phyloP scores from a whole-genome alignment of 345 rosid species.

The Pugionium cornutum region DNA sequence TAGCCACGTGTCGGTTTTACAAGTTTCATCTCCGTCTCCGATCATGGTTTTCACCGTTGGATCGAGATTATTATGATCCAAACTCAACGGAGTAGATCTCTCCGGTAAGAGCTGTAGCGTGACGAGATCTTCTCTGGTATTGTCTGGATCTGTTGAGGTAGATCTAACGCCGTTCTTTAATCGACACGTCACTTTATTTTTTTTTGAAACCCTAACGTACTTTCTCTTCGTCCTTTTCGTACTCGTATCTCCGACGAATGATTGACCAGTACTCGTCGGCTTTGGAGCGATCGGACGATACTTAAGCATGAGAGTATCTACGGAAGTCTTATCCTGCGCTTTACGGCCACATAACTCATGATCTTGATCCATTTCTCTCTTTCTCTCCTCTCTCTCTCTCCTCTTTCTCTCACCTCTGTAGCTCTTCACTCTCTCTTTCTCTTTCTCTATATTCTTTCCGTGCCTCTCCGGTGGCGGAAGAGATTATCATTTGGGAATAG shows the following conservation, averaged over 20 bases:
- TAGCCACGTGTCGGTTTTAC: conserved; percentile 18
- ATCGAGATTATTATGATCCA: conserved; percentile 11
- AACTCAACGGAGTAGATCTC: conserved; percentile 39
- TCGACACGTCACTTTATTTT: conserved; percentile 41
- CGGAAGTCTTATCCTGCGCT: conserved; percentile 45
- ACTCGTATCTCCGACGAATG: conserved; percentile 28
- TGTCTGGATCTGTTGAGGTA: conserved; percentile 30
- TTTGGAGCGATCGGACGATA: conserved; percentile 73
- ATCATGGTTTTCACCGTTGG: background rate
- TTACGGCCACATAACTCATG: conserved; percentile 38
- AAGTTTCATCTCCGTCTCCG: background rate
- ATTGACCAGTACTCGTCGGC: conserved; percentile 43
- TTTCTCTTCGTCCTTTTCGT: conserved; percentile 59
- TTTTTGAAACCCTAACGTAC: conserved; percentile 72
- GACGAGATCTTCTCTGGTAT: conserved; percentile 33
- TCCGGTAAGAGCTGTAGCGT: conserved; percentile 69
- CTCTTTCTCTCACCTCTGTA: background rate
- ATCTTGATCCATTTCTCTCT: conserved; percentile 30
- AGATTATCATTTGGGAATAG: conserved; percentile 40
- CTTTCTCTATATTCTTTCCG: conserved; percentile 26
- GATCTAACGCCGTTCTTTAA: conserved; percentile 39
- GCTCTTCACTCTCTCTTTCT: conserved; percentile 28
- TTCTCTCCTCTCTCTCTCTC: conserved; percentile 6
- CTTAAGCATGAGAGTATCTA: conserved; percentile 62
- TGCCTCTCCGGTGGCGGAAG: conserved; percentile 29